These are phyloP conservation scores for Epichloe hybrida DNA, from an alignment of 2,329 filamentous ascomycete species.

Conservation along the genomic window DNA sequence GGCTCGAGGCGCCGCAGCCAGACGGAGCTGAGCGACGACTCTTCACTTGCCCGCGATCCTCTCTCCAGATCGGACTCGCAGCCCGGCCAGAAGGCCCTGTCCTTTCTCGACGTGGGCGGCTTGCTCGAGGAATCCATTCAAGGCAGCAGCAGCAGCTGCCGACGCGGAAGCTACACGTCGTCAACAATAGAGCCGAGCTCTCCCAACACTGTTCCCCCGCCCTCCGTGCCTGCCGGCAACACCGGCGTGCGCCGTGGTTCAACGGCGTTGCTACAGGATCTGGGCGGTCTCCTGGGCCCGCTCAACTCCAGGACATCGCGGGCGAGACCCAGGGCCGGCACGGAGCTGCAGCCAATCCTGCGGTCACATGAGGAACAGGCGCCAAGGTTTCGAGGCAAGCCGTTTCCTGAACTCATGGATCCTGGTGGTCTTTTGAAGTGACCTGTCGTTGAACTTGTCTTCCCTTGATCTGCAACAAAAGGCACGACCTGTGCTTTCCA, in stretches of 20 bases:
- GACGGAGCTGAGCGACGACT: conserved; percentile 31
- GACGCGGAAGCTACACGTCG: conserved; percentile 29
- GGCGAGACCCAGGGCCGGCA: conserved; percentile 21
- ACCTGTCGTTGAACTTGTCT: conserved; percentile 1
- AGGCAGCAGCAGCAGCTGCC: conserved; percentile 19
- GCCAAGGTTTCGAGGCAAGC: conserved; percentile 17
- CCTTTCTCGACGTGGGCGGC: conserved; percentile 77
- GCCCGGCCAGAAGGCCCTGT: conserved; percentile 34
- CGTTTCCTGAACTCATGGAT: conserved; percentile 23
- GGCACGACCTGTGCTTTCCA: too few relatives aligned
- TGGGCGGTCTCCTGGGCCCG: conserved; percentile 39
- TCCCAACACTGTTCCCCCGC: conserved; percentile 24
- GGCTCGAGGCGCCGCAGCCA: conserved; percentile 28
- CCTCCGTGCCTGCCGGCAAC: conserved; percentile 30
- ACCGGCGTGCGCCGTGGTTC: conserved; percentile 40
- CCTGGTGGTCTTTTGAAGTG: conserved; percentile 26
- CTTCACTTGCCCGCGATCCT: conserved; percentile 24
- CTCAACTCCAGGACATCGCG: conserved; percentile 19
- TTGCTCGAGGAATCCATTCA: conserved; percentile 41
- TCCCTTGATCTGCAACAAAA: too few relatives aligned
- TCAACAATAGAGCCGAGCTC: conserved; percentile 25
- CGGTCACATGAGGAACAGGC: conserved; percentile 25
- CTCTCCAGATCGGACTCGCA: conserved; percentile 14
- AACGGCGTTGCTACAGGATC: conserved; percentile 43
- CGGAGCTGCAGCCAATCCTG: conserved; percentile 33